These are phyloP conservation scores for Potentilla sterilis DNA, from an alignment of 306 rosid species.

Conservation along the genomic window DNA sequence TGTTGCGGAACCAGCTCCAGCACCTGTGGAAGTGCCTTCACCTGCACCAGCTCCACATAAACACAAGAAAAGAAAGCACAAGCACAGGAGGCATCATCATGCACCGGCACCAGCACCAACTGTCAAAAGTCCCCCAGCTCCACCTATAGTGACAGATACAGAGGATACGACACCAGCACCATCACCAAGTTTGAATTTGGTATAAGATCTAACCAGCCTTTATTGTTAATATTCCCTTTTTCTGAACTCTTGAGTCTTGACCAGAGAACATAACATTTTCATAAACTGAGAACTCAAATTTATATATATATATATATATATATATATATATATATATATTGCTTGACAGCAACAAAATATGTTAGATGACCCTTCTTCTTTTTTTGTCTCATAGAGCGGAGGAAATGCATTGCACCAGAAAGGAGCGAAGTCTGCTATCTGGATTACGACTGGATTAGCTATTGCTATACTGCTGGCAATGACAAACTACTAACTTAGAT, in stretches of 20 bases:
- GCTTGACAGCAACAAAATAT: not conserved
- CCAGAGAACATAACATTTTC: not conserved
- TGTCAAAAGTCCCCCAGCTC: slow-evolving; percentile 79
- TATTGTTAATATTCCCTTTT: not conserved
- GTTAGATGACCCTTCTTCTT: slow-evolving; percentile 17
- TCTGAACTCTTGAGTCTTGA: not conserved
- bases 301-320: no score
- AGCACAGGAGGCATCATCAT: slow-evolving; percentile 51
- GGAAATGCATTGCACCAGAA: slow-evolving; percentile 45
- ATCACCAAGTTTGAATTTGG: slow-evolving; percentile 73
- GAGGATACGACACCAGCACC: slow-evolving; percentile 74
- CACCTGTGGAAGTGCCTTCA: slow-evolving; percentile 49
- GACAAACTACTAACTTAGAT: slow-evolving; percentile 35
- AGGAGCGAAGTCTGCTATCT: slow-evolving; percentile 39
- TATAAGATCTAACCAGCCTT: slow-evolving; percentile 33
- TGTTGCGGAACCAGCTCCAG: slow-evolving; percentile 26
- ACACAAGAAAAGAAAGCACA: slow-evolving; percentile 55
- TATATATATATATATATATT: no score
- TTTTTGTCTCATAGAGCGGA: slow-evolving; percentile 50
- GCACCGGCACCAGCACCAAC: slow-evolving; percentile 76
- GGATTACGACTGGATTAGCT: slow-evolving; percentile 50
- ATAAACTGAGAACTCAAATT: not conserved
- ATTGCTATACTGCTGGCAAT: slow-evolving; percentile 45
- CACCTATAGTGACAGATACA: slow-evolving; percentile 56
- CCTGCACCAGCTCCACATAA: slow-evolving; percentile 57